Evolutionary conservation across 345 rosid species (phyloP).

Genomic region (Salix exigua): DNA sequence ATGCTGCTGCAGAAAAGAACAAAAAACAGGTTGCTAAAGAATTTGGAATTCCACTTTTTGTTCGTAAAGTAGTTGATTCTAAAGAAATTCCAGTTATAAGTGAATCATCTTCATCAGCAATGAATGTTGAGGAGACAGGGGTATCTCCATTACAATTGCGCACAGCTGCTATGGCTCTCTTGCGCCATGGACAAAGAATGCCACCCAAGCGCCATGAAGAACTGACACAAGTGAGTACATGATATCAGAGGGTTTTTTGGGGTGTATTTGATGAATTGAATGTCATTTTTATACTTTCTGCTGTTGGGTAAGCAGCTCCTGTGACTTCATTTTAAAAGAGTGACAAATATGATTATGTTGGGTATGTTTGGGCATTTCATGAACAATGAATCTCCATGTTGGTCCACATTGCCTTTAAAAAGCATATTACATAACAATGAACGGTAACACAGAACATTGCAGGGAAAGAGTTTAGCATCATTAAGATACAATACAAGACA

Average conservation of each 20-base stretch:
- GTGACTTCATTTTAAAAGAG: too few relatives aligned
- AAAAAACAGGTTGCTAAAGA: constrained; percentile 68
- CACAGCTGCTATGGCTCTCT: constrained; percentile 93
- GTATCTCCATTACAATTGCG: constrained; percentile 88
- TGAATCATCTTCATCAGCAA: constrained; percentile 37
- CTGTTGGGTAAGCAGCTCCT: not conserved
- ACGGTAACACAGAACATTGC: not conserved
- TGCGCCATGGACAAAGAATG: constrained; percentile 84
- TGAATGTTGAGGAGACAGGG: constrained; percentile 50
- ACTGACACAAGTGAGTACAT: constrained; percentile 53
- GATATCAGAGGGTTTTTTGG: not conserved
- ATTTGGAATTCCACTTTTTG: constrained; percentile 83
- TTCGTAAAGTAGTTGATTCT: constrained; percentile 65
- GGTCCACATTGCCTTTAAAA: too few relatives aligned
- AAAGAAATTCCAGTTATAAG: constrained; percentile 37
- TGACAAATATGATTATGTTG: too few relatives aligned
- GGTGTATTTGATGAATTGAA: not conserved
- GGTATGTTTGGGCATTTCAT: too few relatives aligned
- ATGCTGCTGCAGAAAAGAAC: constrained; percentile 93
- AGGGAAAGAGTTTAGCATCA: too few relatives aligned
- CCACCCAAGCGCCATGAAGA: constrained; percentile 74
- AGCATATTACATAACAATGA: not conserved
- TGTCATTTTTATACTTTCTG: not conserved
- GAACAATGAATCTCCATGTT: too few relatives aligned
- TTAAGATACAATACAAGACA: too few relatives aligned